Base-by-base conservation (phyloP, 768 basidiomycete species). In the Phaeotremella skinneri region DNA sequence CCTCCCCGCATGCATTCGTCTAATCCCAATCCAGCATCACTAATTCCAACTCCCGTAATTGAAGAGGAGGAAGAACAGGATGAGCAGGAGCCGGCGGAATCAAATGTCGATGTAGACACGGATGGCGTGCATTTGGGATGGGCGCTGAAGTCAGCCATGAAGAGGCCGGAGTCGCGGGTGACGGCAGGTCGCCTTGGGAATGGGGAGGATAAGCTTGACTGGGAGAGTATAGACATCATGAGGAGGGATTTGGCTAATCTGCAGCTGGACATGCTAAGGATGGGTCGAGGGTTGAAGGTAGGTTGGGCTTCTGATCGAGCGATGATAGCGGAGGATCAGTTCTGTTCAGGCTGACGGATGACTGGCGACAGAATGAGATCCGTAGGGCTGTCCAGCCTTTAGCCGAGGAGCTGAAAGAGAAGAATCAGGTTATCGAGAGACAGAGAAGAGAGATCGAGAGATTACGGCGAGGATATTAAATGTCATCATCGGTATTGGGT, bases 381-480 rank as follows among this genome's bases (percentile, higher is more conserved):
- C 55, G 58, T 16, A 21, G 14, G 26, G 62, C 65, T 6, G 48
- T 60, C 20, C 13, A 48, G 17, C 58, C 61, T 4, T 30, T 67
- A 4, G 4, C 37, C 1, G 43, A 43, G 21, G 60, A 68, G 52
- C 23, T 64, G 37, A 42, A 49, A 47, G 57, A 50, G 31, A 59
- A 59, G 50, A 31, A 49, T 23, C 51, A 49, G 47, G 21, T 62
- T 21, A 64, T 64, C 11, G 66, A 59, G 43, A 49, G 47, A 20
- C 66, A 68, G 55, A 42, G 60, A 25, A 47, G 54, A 30, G 66
- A 68, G 60, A 68, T 68, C 41, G 63, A 62, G 26, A 49, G 66
- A 37, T 55, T 68, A 29, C 56, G 66, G 5, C 25, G 66, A 41
- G 56, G 59, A 25, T 58, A 58, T 32, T 67, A 30, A 51, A 17